phyloP scores from a whole-genome alignment of 2,329 filamentous ascomycete genomes.

The Paramyrothecium roridum region DNA sequence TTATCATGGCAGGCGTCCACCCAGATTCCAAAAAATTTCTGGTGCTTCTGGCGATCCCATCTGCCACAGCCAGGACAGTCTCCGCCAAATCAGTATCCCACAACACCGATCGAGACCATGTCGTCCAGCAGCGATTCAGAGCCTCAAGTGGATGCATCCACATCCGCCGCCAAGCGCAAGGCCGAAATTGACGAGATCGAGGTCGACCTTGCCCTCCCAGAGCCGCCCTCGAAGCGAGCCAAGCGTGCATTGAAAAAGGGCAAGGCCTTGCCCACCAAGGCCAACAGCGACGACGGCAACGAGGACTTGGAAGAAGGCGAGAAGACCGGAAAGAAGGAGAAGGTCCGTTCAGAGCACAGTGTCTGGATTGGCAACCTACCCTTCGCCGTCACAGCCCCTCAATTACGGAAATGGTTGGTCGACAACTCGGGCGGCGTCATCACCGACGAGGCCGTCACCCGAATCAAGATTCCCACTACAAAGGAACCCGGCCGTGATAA shows the following conservation, averaged over 20 bases:
- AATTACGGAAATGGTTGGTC: slow-evolving; percentile 78
- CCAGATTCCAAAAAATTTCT: background rate
- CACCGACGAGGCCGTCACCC: slow-evolving; percentile 69
- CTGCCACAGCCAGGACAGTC: background rate
- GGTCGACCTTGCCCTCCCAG: slow-evolving; percentile 84
- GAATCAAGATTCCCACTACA: slow-evolving; percentile 73
- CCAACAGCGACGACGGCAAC: slow-evolving; percentile 26
- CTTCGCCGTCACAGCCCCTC: slow-evolving; percentile 73
- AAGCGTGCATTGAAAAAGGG: slow-evolving; percentile 86
- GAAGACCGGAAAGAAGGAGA: slow-evolving; percentile 36
- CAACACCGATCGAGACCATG: slow-evolving; percentile 4
- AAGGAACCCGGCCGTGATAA: slow-evolving; percentile 43
- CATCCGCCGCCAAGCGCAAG: slow-evolving; percentile 62
- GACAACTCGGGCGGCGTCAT: slow-evolving; percentile 66
- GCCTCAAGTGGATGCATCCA: slow-evolving; percentile 7
- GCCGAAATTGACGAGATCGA: slow-evolving; percentile 70
- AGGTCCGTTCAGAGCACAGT: slow-evolving; percentile 72
- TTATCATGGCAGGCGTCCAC: background rate
- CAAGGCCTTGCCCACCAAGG: slow-evolving; percentile 51
- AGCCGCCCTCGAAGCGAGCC: slow-evolving; percentile 93
- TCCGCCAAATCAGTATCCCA: slow-evolving; percentile 6
- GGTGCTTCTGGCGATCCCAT: background rate
- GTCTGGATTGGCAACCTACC: slow-evolving; percentile 96
- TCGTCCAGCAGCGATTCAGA: slow-evolving; percentile 3
- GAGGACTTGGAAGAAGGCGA: slow-evolving; percentile 10